Percentiles rank a stretch among this genome's conserved stretches.
These are phyloP conservation scores for Clathrospora elynae DNA, from an alignment of 2,329 filamentous ascomycete species.

Conservation along the genomic window DNA sequence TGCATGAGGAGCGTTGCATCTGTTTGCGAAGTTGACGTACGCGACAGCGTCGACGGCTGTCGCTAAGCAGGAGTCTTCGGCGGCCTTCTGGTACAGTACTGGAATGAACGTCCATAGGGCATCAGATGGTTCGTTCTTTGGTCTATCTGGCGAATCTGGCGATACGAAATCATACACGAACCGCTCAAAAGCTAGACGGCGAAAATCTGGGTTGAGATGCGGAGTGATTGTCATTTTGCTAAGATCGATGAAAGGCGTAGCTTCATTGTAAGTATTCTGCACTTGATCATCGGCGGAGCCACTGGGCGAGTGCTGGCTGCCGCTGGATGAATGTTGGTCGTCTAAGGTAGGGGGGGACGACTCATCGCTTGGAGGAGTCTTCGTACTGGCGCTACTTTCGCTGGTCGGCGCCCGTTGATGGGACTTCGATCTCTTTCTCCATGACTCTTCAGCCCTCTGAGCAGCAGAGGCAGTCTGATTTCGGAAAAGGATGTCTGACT, in stretches of 20 bases:
- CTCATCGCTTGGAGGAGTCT: slow-evolving; percentile 20
- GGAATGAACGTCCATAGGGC: slow-evolving; percentile 38
- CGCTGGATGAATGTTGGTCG: slow-evolving; percentile 13
- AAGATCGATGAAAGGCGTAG: slow-evolving; percentile 9
- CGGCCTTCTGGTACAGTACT: slow-evolving; percentile 26
- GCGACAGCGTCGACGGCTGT: slow-evolving; percentile 33
- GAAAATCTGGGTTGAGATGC: slow-evolving; percentile 23
- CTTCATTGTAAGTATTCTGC: not conserved
- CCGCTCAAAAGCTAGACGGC: slow-evolving; percentile 36
- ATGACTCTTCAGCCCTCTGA: slow-evolving; percentile 42
- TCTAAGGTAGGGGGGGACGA: slow-evolving; percentile 14
- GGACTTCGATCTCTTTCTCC: slow-evolving; percentile 42
- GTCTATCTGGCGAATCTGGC: slow-evolving; percentile 22
- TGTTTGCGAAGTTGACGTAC: slow-evolving; percentile 36
- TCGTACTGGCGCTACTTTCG: slow-evolving; percentile 16
- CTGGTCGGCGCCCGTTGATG: slow-evolving; percentile 23
- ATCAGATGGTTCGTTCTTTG: slow-evolving; percentile 27
- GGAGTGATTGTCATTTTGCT: slow-evolving; percentile 21
- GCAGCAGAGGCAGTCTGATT: slow-evolving; percentile 43
- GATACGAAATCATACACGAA: slow-evolving; percentile 42
- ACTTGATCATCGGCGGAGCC: slow-evolving; percentile 4
- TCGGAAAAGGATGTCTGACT: slow-evolving; percentile 40
- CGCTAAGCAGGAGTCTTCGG: slow-evolving; percentile 30
- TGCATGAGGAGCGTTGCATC: slow-evolving; percentile 33
- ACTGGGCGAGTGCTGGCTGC: slow-evolving; percentile 10